Percentiles rank a stretch among this genome's conserved stretches.
phyloP scores from a whole-genome alignment of 805 yeast genomes.

The Candida cerambycidarum region DNA sequence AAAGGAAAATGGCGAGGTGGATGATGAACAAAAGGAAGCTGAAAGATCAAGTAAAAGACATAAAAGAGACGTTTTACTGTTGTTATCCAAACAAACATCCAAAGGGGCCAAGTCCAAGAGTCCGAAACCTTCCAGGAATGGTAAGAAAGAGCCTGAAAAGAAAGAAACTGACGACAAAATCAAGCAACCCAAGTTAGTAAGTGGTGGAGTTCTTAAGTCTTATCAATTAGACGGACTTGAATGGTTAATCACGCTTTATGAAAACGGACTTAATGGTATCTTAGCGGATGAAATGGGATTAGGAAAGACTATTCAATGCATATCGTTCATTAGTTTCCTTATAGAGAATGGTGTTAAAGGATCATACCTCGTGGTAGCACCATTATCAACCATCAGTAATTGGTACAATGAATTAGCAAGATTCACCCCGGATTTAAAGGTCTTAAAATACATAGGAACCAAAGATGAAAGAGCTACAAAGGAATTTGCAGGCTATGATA shows the following conservation, averaged over 20 bases:
- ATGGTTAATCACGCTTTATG: constrained; percentile 86
- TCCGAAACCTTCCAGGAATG: constrained; percentile 3
- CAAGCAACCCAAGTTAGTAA: constrained; percentile 31
- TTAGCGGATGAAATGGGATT: constrained; percentile 98
- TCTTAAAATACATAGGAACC: constrained; percentile 62
- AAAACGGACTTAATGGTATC: constrained; percentile 93
- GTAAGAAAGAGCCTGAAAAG: constrained; percentile 3
- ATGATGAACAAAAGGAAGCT: not conserved
- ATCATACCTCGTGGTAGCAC: constrained; percentile 77
- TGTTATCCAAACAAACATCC: constrained; percentile 17
- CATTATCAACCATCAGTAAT: constrained; percentile 80
- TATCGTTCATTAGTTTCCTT: constrained; percentile 71
- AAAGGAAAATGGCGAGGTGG: too few species aligned
- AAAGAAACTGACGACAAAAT: constrained; percentile 8
- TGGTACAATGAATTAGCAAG: constrained; percentile 74
- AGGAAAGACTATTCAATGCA: constrained; percentile 90
- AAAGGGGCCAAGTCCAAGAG: not conserved
- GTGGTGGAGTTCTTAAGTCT: constrained; percentile 63
- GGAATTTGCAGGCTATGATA: constrained; percentile 30
- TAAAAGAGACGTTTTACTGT: constrained; percentile 17
- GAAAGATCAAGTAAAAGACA: constrained; percentile 13
- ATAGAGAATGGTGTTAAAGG: constrained; percentile 78
- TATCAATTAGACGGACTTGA: constrained; percentile 89
- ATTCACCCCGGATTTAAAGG: constrained; percentile 72
- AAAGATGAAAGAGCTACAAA: constrained; percentile 51